Evolutionary conservation across 1,139 yeast genomes (phyloP), one percentile per base, ranked within the genome.

Genomic region (Suhomyces kunorum): DNA sequence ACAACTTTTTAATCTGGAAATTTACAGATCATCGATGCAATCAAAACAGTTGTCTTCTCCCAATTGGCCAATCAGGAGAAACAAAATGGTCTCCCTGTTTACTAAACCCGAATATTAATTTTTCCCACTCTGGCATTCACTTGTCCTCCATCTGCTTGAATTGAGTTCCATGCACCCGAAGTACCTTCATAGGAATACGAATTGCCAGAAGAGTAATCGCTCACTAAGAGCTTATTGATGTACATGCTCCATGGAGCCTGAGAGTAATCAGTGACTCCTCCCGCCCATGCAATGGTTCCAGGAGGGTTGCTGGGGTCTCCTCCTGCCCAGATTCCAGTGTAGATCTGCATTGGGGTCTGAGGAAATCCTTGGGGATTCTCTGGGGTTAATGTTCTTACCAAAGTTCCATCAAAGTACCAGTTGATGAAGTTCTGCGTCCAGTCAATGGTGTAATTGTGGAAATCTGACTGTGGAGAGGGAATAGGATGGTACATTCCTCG

Each of bases 401-500:
- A 59, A 1, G 41, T 43, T 15, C 76, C 77, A 40, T 75, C 77
- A 31, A 63, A 59, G 49, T 67, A 71, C 76, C 78, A 75, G 5
- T 65, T 57, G 32, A 60, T 48, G 33, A 45, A 44, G 40, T 66
- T 62, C 32, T 60, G 51, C 4, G 68, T 66, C 69, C 69, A 64
- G 39, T 58, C 65, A 36, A 66, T 53, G 28, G 70, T 64, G 46
- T 66, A 66, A 47, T 63, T 65, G 48, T 55, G 60, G 51, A 59
- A 87, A 30, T 67, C 67, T 14, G 61, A 58, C 16, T 71, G 66
- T 38, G 83, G 82, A 32, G 85, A 80, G 13, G 70, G 53, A 18
- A 64, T 57, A 23, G 63, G 54, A 56, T 84, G 90, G 64, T 78
- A 85, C 36, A 64, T 79, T 43, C 96, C 96, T 61, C 96, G 74